These are phyloP conservation scores for Mycena chlorophos DNA, from an alignment of 768 basidiomycete genomes.

Conservation along the genomic window DNA sequence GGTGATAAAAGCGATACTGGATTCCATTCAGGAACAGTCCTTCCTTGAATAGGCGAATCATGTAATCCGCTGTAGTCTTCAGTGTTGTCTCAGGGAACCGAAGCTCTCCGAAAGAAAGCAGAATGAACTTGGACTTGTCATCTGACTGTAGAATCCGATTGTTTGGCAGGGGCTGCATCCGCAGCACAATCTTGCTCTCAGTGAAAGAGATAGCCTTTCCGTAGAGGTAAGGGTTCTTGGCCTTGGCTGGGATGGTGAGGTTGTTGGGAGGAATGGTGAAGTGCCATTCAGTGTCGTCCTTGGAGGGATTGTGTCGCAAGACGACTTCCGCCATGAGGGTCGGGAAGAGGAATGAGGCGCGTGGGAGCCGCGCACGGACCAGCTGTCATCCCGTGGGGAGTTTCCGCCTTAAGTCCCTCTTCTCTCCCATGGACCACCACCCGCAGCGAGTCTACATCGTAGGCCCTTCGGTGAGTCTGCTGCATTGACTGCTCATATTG, in stretches of 20 bases:
- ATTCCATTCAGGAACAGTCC: conserved; percentile 58
- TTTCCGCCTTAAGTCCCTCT: background rate
- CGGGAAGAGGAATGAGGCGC: conserved; percentile 9
- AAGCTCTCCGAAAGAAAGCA: conserved; percentile 53
- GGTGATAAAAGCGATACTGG: conserved; percentile 70
- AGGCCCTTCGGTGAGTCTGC: conserved; percentile 49
- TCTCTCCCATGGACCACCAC: background rate
- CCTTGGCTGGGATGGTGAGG: conserved; percentile 29
- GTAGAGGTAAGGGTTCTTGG: conserved; percentile 28
- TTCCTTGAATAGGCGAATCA: conserved; percentile 51
- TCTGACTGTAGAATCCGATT: conserved; percentile 63
- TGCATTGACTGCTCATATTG: background rate
- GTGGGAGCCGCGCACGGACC: conserved; percentile 14
- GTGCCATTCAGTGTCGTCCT: conserved; percentile 54
- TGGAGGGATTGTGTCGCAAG: conserved; percentile 41
- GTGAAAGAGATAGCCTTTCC: conserved; percentile 57
- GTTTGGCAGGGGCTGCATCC: conserved; percentile 49
- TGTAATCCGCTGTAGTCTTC: conserved; percentile 53
- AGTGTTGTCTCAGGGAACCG: conserved; percentile 56
- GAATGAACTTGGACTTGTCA: conserved; percentile 55
- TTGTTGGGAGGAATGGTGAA: conserved; percentile 41
- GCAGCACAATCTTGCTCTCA: conserved; percentile 49
- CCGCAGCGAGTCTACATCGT: conserved; percentile 45
- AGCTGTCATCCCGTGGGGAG: background rate
- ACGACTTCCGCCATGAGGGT: conserved; percentile 37